Base-by-base conservation (phyloP, 805 yeast species). In the Brettanomyces naardenensis region DNA sequence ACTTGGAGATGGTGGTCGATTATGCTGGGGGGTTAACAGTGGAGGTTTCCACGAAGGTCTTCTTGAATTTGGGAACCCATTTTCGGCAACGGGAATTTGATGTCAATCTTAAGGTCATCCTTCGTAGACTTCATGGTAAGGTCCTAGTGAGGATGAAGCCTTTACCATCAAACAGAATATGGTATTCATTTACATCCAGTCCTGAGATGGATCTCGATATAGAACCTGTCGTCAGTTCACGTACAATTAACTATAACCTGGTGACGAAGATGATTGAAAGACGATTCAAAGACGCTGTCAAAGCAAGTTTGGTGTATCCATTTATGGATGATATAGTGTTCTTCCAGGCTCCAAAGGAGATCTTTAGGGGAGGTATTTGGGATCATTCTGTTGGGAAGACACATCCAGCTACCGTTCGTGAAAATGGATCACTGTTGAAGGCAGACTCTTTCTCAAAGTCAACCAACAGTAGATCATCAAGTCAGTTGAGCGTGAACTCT, bases 281-380 rank as follows among this genome's bases (percentile, higher is more conserved):
- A 53, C 78, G 80, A 47, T 75, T 90, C 44, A 75, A 79, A 41
- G 95, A 86, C 35, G 83, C 88, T 1, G 68, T 90, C 28, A 75
- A 70, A 43, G 92, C 85, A 25, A 73, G 92, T 6, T 60, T 92
- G 34, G 97, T 92, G 1, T 58, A 74, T 23, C 98, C 98, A 2
- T 78, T 69, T 50, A 82, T 87, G 88, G 97, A 90, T 57, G 97
- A 90, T 54, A 58, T 87, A 29, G 74, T 78, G 0, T 82, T 85
- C 52, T 82, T 68, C 51, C 65, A 74, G 38, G 78, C 96, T 0
- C 58, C 61, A 2, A 68, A 61, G 28, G 95, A 86, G 45, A 59
- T 86, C 11, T 92, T 78, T 56, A 72, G 96, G 45, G 98, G 96
- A 36, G 98, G 98, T 14, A 76, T 90, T 19, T 90, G 97, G 97